A percentile compares a stretch with the other conserved stretches of the same genome.
These are phyloP conservation scores for Leishmania arabica DNA, from an alignment of 208 protist species.

Conservation along the genomic window DNA sequence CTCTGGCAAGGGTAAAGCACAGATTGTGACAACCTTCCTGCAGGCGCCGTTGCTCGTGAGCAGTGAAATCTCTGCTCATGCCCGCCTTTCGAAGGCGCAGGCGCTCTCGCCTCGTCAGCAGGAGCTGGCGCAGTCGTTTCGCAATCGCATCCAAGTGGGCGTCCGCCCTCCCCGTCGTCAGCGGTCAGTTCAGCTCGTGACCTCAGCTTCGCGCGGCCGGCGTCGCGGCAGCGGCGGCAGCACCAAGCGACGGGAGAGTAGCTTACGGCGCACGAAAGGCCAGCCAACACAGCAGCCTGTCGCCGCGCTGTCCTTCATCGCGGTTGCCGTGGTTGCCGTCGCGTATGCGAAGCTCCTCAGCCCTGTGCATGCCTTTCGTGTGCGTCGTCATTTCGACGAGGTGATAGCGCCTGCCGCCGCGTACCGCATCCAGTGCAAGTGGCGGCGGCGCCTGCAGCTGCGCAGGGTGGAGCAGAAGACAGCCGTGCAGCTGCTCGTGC, in stretches of 20 bases:
- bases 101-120: conserved; percentile 21
- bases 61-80: neutral
- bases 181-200: conserved; percentile 9
- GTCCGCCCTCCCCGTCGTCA: conserved; percentile 21
- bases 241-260: conserved; percentile 13
- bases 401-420: conserved; percentile 58
- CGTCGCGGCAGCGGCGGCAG: conserved; percentile 13
- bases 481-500: conserved; percentile 47
- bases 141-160: conserved; percentile 43
- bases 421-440: conserved; percentile 69
- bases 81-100: neutral
- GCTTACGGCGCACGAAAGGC: conserved; percentile 8
- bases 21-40: neutral
- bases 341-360: conserved; percentile 41
- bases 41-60: conserved; percentile 11
- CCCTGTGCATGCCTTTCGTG: conserved; percentile 31
- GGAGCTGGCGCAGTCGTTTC: conserved; percentile 37
- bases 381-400: conserved; percentile 26
- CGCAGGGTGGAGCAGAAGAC: conserved; percentile 35
- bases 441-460: conserved; percentile 49
- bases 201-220: neutral
- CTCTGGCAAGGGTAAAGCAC: neutral
- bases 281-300: neutral
- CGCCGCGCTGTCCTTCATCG: conserved; percentile 16
- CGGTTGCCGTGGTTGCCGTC: conserved; percentile 19